Evolutionary conservation across 768 basidiomycete species (phyloP), one percentile per base, ranked within the genome.

Genomic region (Russula earlei): DNA sequence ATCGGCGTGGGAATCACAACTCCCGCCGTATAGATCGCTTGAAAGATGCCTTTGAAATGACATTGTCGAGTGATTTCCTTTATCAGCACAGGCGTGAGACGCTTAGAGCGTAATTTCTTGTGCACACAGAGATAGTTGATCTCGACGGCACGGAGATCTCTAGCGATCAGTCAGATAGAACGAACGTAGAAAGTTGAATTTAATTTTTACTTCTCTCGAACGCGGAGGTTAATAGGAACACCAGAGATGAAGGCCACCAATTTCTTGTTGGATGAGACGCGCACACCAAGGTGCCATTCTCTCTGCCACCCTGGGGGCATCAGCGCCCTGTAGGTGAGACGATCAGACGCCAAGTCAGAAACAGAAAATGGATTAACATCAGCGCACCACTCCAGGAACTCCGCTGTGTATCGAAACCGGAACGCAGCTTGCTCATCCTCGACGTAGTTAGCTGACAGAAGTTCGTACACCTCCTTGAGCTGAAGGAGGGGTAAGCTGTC

Each of bases 271-370:
- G 88, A 84, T 19, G 82, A 79, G 5, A 95, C 92, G 22, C 96
- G 84, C 19, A 99, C 92, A 31, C 94, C 96, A 54, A 98, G 71
- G 67, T 97, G 94, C 96, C 96, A 98, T 68, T 95, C 91, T 60
- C 84, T 84, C 65, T 81, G 74, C 68, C 93, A 98, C 2, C 92
- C 94, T 24, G 96, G 96, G 29, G 94, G 92, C 62, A 83, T 89
- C 37, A 99, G 74, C 9, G 95, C 95, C 94, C 94, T 96, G 20
- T 41, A 3, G n/a, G 19, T 14, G n/a, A 33, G 8, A 20, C 1
- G 5, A 41, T 41, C 45, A 36, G 54, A 42, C 15, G 8, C 11
- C 27, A 33, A 17, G 12, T 27, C 25, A 12, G 22, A 29, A 10
- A n/a, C 6, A 22, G 25, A 20, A 14, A n/a, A 29, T 1, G 19